Percentiles rank a stretch among this genome's conserved stretches.
These are phyloP conservation scores for Epichloe hybrida DNA, from an alignment of 2,329 filamentous ascomycete species.

Conservation along the genomic window DNA sequence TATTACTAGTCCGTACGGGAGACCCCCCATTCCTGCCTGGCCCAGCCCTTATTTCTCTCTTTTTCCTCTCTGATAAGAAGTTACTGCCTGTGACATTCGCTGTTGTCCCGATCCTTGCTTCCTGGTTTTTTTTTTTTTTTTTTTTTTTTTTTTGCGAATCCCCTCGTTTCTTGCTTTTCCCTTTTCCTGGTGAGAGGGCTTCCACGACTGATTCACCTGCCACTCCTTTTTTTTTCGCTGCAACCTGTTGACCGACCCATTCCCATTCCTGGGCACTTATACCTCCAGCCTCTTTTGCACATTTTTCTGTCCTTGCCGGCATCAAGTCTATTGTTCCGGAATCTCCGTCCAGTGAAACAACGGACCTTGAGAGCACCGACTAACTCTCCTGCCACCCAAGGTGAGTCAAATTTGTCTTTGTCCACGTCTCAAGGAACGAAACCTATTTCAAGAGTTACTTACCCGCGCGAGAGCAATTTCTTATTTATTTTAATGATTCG, in stretches of 20 bases:
- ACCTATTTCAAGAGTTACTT: not conserved
- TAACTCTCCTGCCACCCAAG: not conserved
- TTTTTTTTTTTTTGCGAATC: not conserved
- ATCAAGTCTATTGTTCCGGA: too few species aligned
- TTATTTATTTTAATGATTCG: too few species aligned
- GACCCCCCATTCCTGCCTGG: not conserved
- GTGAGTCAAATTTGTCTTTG: not conserved
- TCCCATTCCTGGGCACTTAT: not conserved
- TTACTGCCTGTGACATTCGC: not conserved
- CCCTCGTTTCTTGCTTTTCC: not conserved
- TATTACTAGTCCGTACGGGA: not conserved
- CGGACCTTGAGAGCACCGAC: too few species aligned
- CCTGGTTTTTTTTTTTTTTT: too few species aligned
- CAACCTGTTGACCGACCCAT: too few species aligned
- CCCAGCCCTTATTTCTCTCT: not conserved
- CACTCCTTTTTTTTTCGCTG: conserved; percentile 3
- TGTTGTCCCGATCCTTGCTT: not conserved
- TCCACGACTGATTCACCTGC: conserved; percentile 1
- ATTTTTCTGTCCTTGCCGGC: not conserved
- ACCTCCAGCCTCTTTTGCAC: not conserved
- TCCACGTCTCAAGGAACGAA: not conserved
- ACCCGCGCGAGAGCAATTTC: too few species aligned
- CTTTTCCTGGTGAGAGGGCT: conserved; percentile 3
- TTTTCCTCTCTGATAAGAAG: not conserved
- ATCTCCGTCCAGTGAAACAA: too few species aligned